Evolutionary conservation across 306 rosid species (phyloP), one percentile per base, ranked within the genome.

Genomic region (Medicago arabica): DNA sequence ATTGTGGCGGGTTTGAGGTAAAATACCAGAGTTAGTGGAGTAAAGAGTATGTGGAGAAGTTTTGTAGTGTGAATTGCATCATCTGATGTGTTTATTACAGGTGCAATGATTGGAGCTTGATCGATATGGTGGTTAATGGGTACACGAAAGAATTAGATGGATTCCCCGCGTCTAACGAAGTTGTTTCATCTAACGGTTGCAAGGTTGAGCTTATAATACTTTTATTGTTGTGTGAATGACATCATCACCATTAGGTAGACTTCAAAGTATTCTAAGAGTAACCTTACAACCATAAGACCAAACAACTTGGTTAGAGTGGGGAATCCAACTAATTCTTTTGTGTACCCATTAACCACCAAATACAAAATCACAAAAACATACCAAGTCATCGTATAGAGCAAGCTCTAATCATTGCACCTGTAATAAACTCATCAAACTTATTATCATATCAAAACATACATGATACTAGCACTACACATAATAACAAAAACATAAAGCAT

Each of bases 301-400:
- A 23, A 23, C 28, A 23, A 23, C 2, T 23, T 23, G 28, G 28
- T 23, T 23, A 23, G 28, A 23, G 28, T 23, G 1, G 3, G 28
- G 2, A 23, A 23, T 23, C 3, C 2, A 23, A 2, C 28, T 23
- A 23, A 0, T 23, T 23, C 92, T 59, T 79, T 80, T 28, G 85
- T 62, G 69, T 82, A 84, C 78, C 97, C 93, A 84, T 74, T 84
- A 72, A 92, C 77, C 50, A 89, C 89, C 77, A 96, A 67, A 83
- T 90, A 96, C 58, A 77, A 89, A 70, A 89, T 78, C 79, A 88
- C 68, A 85, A 85, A 96, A 74, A 80, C 91, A 46, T 97, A 89
- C 99, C 99, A 96, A 17, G 99, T 96, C 82, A 96, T 69, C 39
- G 87, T 55, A 85, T 96, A 98, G 2, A 96, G 88, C 82, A 96